Percentiles rank a stretch among this genome's conserved stretches.
phyloP scores from a whole-genome alignment of 1,284 basidiomycete genomes.

The Tylopilus orsonianus region DNA sequence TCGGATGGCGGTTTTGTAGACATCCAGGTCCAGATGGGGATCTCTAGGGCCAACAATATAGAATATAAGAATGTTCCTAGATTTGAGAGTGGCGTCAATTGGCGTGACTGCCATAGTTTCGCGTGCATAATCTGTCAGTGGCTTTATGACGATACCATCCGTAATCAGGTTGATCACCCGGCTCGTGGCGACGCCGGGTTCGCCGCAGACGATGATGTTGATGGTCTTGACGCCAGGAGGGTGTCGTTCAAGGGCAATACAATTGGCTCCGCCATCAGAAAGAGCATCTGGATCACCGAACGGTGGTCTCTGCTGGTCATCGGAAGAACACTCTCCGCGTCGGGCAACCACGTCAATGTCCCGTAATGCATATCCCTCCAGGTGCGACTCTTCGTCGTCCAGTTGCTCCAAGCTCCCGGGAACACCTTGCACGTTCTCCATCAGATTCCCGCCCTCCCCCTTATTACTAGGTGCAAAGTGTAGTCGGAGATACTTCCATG shows the following conservation, averaged over 20 bases:
- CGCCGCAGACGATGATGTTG: slow-evolving; percentile 32
- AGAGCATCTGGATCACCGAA: slow-evolving; percentile 8
- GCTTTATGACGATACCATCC: slow-evolving; percentile 20
- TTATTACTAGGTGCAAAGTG: slow-evolving; percentile 10
- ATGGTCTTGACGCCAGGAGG: slow-evolving; percentile 24
- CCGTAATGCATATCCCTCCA: slow-evolving; percentile 17
- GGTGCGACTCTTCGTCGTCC: slow-evolving; percentile 10
- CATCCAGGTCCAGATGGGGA: slow-evolving; percentile 17
- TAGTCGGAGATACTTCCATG: slow-evolving; percentile 16
- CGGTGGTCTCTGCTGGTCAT: not conserved
- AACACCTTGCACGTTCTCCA: not conserved
- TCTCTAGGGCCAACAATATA: slow-evolving; percentile 26
- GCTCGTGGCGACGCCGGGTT: slow-evolving; percentile 26
- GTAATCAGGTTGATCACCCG: slow-evolving; percentile 25
- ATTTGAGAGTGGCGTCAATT: slow-evolving; percentile 23
- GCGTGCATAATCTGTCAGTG: slow-evolving; percentile 27
- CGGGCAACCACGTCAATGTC: slow-evolving; percentile 13
- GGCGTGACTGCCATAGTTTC: slow-evolving; percentile 24
- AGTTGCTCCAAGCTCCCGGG: slow-evolving; percentile 25
- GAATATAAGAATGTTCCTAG: slow-evolving; percentile 24
- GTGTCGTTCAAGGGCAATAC: slow-evolving; percentile 23
- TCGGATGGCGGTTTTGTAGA: slow-evolving; percentile 19
- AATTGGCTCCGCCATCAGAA: slow-evolving; percentile 16
- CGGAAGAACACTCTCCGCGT: slow-evolving; percentile 3
- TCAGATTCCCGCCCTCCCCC: not conserved